phyloP scores from a whole-genome alignment of 2,329 filamentous ascomycete genomes.

The Aspergillus latus region DNA sequence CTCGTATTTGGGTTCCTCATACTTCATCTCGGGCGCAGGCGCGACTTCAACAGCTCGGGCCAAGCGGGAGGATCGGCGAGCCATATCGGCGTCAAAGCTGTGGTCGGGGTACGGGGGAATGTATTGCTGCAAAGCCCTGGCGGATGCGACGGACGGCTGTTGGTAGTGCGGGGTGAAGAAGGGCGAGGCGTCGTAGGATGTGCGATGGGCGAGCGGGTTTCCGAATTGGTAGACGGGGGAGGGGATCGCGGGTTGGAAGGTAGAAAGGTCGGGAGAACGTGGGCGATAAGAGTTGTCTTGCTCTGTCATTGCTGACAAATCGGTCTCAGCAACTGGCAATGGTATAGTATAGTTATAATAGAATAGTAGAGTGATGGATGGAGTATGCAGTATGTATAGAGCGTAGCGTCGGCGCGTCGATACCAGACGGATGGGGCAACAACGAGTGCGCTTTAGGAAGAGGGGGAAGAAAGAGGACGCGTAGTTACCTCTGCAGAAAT shows the following conservation, averaged over 20 bases:
- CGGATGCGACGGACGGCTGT: constrained; percentile 25
- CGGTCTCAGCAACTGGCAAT: constrained; percentile 18
- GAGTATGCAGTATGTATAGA: neutral
- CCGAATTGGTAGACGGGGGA: constrained; percentile 34
- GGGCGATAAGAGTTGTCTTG: constrained; percentile 48
- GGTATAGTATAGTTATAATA: neutral
- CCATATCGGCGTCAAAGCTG: constrained; percentile 38
- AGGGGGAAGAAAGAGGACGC: constrained; percentile 1
- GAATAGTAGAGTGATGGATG: neutral
- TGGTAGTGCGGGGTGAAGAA: constrained; percentile 45
- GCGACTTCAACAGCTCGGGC: constrained; percentile 33
- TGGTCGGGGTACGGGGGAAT: constrained; percentile 33
- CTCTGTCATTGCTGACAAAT: constrained; percentile 43
- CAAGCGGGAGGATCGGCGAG: constrained; percentile 42
- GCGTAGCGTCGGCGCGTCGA: constrained; percentile 4
- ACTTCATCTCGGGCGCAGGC: constrained; percentile 26
- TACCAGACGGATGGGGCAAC: neutral
- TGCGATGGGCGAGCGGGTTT: constrained; percentile 39
- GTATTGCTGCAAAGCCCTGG: constrained; percentile 38
- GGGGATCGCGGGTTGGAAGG: constrained; percentile 45
- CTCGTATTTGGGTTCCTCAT: constrained; percentile 18
- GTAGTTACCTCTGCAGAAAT: constrained; percentile 6
- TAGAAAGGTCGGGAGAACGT: constrained; percentile 53
- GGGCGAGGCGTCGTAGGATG: constrained; percentile 49
- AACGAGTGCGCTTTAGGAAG: neutral